Percentiles rank a stretch among this genome's conserved stretches.
Conservation (phyloP, 164 flowering plant genomes). For the Kalanchoe fedtschenkoi region DNA sequence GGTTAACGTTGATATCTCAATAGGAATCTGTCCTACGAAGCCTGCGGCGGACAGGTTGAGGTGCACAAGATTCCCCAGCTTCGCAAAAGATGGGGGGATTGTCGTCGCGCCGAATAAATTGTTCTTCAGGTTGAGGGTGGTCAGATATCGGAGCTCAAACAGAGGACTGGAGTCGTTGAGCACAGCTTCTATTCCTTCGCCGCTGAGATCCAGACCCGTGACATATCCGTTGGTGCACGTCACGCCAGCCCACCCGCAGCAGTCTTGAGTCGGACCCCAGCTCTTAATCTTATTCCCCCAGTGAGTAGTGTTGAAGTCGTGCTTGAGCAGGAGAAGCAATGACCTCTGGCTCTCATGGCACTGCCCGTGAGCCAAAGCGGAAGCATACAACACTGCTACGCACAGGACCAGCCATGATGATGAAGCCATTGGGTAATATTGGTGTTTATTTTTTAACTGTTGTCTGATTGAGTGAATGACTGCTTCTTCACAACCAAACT, state of each 20-base stretch:
- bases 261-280: not conserved
- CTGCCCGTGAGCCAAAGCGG: not conserved
- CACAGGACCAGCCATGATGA: too few relatives aligned
- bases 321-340: not conserved
- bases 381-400: too few relatives aligned
- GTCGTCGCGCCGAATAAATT: not conserved
- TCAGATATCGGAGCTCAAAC: not conserved
- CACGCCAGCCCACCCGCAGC: conserved; percentile 4
- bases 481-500: too few relatives aligned
- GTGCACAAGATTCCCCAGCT: not conserved
- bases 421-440: too few relatives aligned
- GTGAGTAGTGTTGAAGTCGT: not conserved
- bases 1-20: not conserved
- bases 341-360: not conserved
- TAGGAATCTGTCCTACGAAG: not conserved
- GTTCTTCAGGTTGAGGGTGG: not conserved
- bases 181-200: not conserved
- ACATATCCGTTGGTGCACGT: conserved; percentile 4
- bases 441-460: too few relatives aligned
- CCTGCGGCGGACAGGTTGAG: not conserved
- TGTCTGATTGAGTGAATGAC: too few relatives aligned
- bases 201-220: conserved; percentile 1
- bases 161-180: not conserved
- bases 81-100: not conserved
- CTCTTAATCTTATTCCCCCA: not conserved